Evolutionary conservation across 2,329 filamentous ascomycete species (phyloP).

Genomic region (Tolypocladium ophioglossoides): DNA sequence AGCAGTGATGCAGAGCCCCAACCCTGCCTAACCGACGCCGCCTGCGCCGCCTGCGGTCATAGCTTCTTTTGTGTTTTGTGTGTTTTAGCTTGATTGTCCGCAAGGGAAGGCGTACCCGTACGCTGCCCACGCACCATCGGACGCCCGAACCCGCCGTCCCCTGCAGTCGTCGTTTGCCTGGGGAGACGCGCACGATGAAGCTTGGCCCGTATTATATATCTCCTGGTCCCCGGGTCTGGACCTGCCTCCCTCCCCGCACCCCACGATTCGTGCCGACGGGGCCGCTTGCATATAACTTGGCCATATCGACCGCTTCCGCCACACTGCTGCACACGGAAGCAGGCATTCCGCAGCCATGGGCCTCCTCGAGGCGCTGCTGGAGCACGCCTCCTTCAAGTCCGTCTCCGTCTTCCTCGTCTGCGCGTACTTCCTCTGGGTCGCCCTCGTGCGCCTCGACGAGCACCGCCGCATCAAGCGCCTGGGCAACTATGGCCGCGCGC

Average conservation of each 20-base stretch:
- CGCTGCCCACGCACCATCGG: neutral
- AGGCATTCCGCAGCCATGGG: constrained; percentile 26
- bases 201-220: neutral
- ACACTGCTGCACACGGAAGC: no score
- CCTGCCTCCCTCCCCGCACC: neutral
- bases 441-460: constrained; percentile 27
- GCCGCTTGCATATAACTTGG: neutral
- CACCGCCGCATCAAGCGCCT: constrained; percentile 33
- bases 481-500: constrained; percentile 28
- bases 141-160: neutral
- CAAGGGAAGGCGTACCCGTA: no score
- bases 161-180: neutral
- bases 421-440: constrained; percentile 25
- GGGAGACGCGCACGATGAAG: neutral
- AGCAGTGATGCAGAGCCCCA: no score
- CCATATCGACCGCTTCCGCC: no score
- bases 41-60: no score
- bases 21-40: no score
- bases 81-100: no score
- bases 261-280: neutral
- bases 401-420: constrained; percentile 25
- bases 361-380: constrained; percentile 36
- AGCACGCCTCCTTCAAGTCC: constrained; percentile 31
- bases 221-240: neutral
- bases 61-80: no score